A percentile compares a stretch with the other conserved stretches of the same genome.
Evolutionary conservation across 75 land plant species (phyloP).

Genomic region (Cryptomeria japonica): DNA sequence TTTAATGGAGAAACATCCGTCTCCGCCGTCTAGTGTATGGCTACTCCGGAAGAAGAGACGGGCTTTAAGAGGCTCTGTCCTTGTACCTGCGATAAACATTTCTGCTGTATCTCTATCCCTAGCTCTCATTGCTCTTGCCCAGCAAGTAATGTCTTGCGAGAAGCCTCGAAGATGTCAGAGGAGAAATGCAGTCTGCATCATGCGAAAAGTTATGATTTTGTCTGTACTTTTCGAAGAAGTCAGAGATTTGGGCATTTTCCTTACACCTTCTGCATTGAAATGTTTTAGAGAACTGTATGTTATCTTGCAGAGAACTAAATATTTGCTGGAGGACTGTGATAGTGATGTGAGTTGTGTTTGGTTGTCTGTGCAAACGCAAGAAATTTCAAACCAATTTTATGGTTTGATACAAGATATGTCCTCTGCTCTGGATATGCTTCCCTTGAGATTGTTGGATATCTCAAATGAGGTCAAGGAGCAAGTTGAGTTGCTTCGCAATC

Average conservation of each 20-base stretch:
- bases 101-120: constrained; percentile 5
- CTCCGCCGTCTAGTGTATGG: neutral
- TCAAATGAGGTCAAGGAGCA: constrained; percentile 59
- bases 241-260: constrained; percentile 17
- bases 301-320: constrained; percentile 45
- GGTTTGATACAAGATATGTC: constrained; percentile 37
- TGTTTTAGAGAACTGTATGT: constrained; percentile 68
- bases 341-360: constrained; percentile 46
- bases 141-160: constrained; percentile 1
- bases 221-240: constrained; percentile 64
- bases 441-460: constrained; percentile 40
- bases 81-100: neutral
- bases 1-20: neutral
- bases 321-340: constrained; percentile 61
- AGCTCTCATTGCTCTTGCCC: neutral
- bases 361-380: constrained; percentile 49
- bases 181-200: constrained; percentile 36
- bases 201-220: constrained; percentile 48
- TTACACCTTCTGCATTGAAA: constrained; percentile 43
- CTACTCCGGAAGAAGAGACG: neutral
- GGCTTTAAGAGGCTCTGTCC: neutral
- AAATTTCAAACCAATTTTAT: constrained; percentile 40
- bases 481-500: constrained; percentile 50
- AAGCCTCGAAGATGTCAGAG: constrained; percentile 25
- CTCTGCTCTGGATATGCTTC: constrained; percentile 64